A percentile compares a stretch with the other conserved stretches of the same genome.
These are phyloP conservation scores for Irpex sp. DNA, from an alignment of 1,284 basidiomycete species.

Conservation along the genomic window DNA sequence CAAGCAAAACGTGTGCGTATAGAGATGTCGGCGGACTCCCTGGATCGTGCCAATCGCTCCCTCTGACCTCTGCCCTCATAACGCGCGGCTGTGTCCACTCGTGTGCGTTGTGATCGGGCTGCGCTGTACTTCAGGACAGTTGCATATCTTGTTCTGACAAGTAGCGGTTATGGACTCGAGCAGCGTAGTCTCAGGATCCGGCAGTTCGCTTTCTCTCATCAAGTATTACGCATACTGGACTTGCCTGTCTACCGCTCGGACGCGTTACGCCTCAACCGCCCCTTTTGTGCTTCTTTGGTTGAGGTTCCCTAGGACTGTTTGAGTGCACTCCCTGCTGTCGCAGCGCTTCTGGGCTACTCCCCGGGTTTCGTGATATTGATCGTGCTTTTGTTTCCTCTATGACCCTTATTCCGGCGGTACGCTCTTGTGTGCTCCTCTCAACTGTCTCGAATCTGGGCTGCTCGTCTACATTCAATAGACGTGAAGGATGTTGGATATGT, in stretches of 20 bases:
- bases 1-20: constrained; percentile 37
- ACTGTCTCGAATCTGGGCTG: constrained; percentile 18
- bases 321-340: constrained; percentile 38
- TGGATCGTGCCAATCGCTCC: constrained; percentile 34
- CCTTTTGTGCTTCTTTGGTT: constrained; percentile 22
- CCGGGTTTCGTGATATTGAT: constrained; percentile 50
- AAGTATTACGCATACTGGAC: constrained; percentile 38
- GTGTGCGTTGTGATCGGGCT: constrained; percentile 19
- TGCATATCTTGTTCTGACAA: constrained; percentile 40
- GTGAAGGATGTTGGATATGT: constrained; percentile 95
- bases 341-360: constrained; percentile 47
- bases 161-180: constrained; percentile 43
- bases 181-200: constrained; percentile 27
- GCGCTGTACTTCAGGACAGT: constrained; percentile 36
- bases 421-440: constrained; percentile 33
- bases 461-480: constrained; percentile 48
- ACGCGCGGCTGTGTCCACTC: constrained; percentile 30
- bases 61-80: constrained; percentile 31
- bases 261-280: constrained; percentile 33
- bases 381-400: constrained; percentile 34
- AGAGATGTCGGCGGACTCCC: constrained; percentile 39
- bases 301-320: constrained; percentile 35
- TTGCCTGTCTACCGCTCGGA: constrained; percentile 53
- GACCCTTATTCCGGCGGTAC: constrained; percentile 29
- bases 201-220: constrained; percentile 31